Evolutionary conservation across 768 basidiomycete genomes (phyloP).

Genomic region (Lactifluus volemus): DNA sequence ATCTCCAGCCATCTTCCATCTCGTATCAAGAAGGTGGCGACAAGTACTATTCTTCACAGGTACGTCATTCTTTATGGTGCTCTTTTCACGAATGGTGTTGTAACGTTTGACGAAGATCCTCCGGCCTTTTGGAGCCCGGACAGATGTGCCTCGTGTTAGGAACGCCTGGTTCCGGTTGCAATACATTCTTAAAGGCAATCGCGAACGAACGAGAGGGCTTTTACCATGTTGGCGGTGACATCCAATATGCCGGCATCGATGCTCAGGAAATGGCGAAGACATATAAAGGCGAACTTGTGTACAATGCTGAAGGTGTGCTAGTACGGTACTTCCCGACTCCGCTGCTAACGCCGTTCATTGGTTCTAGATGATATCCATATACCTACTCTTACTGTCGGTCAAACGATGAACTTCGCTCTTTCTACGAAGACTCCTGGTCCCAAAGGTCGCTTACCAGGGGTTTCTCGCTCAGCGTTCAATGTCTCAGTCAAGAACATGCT

Average conservation of each 20-base stretch:
- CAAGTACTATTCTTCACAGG: slow-evolving; percentile 16
- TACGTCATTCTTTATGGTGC: neutral
- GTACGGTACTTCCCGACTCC: neutral
- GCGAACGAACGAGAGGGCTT: slow-evolving; percentile 68
- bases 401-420: slow-evolving; percentile 65
- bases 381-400: slow-evolving; percentile 71
- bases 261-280: slow-evolving; percentile 67
- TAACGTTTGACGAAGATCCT: slow-evolving; percentile 73
- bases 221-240: slow-evolving; percentile 55
- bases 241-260: slow-evolving; percentile 75
- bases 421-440: slow-evolving; percentile 74
- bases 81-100: neutral
- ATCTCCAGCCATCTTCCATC: slow-evolving; percentile 5
- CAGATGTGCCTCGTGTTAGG: slow-evolving; percentile 26
- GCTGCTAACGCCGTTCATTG: slow-evolving; percentile 11
- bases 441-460: slow-evolving; percentile 57
- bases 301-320: slow-evolving; percentile 59
- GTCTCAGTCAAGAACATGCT: slow-evolving; percentile 51
- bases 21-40: neutral
- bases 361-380: slow-evolving; percentile 71
- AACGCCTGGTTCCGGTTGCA: slow-evolving; percentile 56
- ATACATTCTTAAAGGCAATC: slow-evolving; percentile 78
- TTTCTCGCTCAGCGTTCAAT: slow-evolving; percentile 54
- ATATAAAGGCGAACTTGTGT: slow-evolving; percentile 77
- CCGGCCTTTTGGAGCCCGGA: slow-evolving; percentile 26